Evolutionary conservation across 495 filamentous ascomycete species (phyloP), one percentile per base, ranked within the genome.

Genomic region (Talaromyces nanjingensis): DNA sequence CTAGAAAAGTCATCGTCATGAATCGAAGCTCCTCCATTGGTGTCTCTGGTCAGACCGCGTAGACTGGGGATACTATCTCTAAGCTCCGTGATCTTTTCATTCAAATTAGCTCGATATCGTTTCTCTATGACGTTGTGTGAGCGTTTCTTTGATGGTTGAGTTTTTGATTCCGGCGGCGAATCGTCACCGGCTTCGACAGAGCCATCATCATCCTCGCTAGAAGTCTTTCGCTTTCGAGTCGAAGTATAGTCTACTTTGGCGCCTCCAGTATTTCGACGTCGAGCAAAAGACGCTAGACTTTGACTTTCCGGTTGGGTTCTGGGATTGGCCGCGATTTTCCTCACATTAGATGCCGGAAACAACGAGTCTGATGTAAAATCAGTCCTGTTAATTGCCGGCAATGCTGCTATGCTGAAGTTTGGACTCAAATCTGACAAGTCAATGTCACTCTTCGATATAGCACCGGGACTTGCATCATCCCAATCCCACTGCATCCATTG

Each of bases 81-180:
- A 59, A 98, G 77, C 54, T 91, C 92, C 60, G 91, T 88, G 67
- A 98, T 97, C 77, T 97, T 98, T 67, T 97, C 93, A 67, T 97
- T 97, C 60, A 98, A 78, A 70, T 98, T 98, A 20, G 89, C 96
- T 64, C 93, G 87, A 73, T 98, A 98, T 63, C 93, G 82, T 77
- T 97, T 97, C 75, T 98, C 93, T 64, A 98, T 96, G 82, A 96
- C 92, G 70, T 97, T 97, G 72, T 98, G 93, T 18, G 93, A 91
- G 53, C 92, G 93, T 79, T 96, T 97, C 80, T 96, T 96, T 9
- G 91, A 83, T 1, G 92, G 91, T 42, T 89, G 87, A 47, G 89
- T 86, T 70, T 86, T 84, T 60, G 22, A 68, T 68, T 64, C 70
- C 73, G 14, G 71, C 59, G 9, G 73, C 73, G 6, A 74, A 75